Evolutionary conservation across 306 rosid species (phyloP).

Genomic region (Cicer cuneatum): DNA sequence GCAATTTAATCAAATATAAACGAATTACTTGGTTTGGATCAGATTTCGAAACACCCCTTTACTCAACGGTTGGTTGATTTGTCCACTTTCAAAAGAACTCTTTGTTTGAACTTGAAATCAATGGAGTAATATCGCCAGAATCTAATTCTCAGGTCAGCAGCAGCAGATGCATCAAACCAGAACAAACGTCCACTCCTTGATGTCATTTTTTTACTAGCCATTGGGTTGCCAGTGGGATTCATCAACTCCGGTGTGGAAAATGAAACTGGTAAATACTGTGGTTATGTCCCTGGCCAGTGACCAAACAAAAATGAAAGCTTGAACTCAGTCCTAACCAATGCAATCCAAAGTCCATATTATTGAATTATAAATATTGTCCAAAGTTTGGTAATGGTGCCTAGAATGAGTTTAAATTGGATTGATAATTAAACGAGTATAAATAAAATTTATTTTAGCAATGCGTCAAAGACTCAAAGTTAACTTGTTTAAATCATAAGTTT

Average conservation of each 20-base stretch:
- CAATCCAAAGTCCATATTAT: not conserved
- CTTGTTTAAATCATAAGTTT: not conserved
- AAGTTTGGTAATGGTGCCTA: not conserved
- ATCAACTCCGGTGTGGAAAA: conserved; percentile 72
- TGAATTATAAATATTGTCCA: not conserved
- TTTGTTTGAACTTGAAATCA: conserved; percentile 6
- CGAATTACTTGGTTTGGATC: not conserved
- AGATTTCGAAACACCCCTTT: conserved; percentile 9
- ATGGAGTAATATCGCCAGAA: conserved; percentile 20
- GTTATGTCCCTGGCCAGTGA: conserved; percentile 59
- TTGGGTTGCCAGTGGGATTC: conserved; percentile 53
- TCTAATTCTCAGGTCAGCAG: conserved; percentile 2
- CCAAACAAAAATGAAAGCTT: conserved; percentile 35
- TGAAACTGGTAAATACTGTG: conserved; percentile 71
- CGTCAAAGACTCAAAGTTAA: not conserved
- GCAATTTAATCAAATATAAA: conserved; percentile 8
- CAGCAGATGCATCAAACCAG: conserved; percentile 4
- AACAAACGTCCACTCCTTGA: conserved; percentile 23
- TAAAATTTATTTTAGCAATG: not conserved
- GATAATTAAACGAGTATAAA: not conserved
- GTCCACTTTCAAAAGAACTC: conserved; percentile 26
- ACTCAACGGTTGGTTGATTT: conserved; percentile 28
- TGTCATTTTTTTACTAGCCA: not conserved
- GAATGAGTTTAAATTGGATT: not conserved
- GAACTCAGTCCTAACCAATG: conserved; percentile 30